These are phyloP conservation scores for Leishmania lainsoni DNA, from an alignment of 208 protist species.

Conservation along the genomic window DNA sequence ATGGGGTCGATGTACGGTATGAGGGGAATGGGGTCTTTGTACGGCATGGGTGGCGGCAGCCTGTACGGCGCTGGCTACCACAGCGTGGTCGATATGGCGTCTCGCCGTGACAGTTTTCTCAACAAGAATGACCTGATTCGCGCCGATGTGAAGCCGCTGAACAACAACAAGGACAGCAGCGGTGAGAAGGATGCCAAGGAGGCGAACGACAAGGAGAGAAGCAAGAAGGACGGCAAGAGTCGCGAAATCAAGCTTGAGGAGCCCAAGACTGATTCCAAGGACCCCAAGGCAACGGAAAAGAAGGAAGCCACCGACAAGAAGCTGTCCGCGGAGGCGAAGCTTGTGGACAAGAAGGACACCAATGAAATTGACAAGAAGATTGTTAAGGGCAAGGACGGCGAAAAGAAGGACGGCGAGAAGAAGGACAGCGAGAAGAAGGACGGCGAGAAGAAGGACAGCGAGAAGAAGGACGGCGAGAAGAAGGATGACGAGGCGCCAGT, in stretches of 20 bases:
- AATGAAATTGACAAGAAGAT: constrained; percentile 13
- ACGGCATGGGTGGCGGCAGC: constrained; percentile 49
- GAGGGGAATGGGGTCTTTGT: constrained; percentile 48
- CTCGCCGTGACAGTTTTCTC: constrained; percentile 66
- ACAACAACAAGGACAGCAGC: constrained; percentile 15
- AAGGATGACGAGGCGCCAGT: constrained; percentile 17
- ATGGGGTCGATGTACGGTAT: constrained; percentile 34
- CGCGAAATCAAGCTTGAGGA: constrained; percentile 9
- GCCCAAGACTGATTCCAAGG: constrained; percentile 23
- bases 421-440: background rate
- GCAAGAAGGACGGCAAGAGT: constrained; percentile 15
- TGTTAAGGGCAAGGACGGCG: background rate
- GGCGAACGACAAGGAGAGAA: constrained; percentile 1
- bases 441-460: constrained; percentile 1
- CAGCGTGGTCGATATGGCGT: constrained; percentile 62
- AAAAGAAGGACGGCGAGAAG: background rate
- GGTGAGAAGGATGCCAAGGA: constrained; percentile 12
- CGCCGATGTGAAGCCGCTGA: constrained; percentile 54
- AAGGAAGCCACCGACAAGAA: constrained; percentile 19
- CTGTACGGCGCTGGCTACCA: constrained; percentile 44
- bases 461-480: constrained; percentile 18
- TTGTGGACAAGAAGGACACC: constrained; percentile 8
- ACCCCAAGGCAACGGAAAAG: constrained; percentile 13
- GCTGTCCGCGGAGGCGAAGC: constrained; percentile 11
- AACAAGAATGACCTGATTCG: constrained; percentile 64